Percentiles rank a stretch among this genome's conserved stretches.
These are phyloP conservation scores for Boletellus sp. DNA, from an alignment of 1,284 basidiomycete species.

Conservation along the genomic window DNA sequence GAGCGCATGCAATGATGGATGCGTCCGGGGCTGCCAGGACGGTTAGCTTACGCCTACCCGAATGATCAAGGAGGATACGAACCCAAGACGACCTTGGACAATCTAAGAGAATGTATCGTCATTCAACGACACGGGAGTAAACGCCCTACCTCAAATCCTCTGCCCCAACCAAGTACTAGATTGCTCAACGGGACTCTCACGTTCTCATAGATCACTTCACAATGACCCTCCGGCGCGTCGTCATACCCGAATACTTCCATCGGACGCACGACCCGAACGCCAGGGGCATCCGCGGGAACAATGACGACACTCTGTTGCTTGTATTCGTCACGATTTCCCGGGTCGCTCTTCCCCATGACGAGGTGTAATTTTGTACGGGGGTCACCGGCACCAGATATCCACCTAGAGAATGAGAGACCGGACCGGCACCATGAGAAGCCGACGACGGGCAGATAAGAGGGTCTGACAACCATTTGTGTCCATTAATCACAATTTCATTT, in stretches of 20 bases:
- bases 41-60: not conserved
- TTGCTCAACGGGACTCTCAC: conserved; percentile 85
- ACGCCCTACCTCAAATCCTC: conserved; percentile 75
- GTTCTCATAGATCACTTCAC: conserved; percentile 92
- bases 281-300: conserved; percentile 83
- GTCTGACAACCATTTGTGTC: conserved; percentile 83
- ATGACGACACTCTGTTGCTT: conserved; percentile 92
- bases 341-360: conserved; percentile 90
- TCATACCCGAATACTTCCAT: conserved; percentile 95
- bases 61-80: conserved; percentile 21
- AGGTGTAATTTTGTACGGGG: conserved; percentile 88
- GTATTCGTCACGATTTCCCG: conserved; percentile 69
- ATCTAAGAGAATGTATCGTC: conserved; percentile 50
- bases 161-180: conserved; percentile 89
- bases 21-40: conserved; percentile 72
- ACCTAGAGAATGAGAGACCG: conserved; percentile 47
- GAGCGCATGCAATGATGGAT: conserved; percentile 99
- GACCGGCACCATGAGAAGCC: conserved; percentile 10
- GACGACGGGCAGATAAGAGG: not conserved
- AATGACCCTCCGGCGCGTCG: conserved; percentile 94
- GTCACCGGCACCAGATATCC: conserved; percentile 97
- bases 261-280: conserved; percentile 86
- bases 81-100: conserved; percentile 96
- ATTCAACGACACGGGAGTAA: not conserved
- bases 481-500: conserved; percentile 89